Conservation (phyloP, 192 early-diverging fungal species). For the Umbelopsis vinacea region DNA sequence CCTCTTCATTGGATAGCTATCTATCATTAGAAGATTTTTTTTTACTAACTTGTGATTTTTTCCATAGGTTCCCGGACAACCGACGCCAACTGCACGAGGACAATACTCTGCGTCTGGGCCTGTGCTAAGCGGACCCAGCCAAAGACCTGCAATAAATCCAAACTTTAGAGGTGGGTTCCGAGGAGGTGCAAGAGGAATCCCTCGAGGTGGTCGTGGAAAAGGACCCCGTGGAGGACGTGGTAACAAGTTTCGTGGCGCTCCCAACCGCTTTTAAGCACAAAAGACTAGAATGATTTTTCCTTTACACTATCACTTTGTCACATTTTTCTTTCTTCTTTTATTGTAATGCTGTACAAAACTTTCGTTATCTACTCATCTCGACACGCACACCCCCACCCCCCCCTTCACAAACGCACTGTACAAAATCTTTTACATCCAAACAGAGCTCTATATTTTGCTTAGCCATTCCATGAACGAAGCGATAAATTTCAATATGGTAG, state of each 20-base stretch:
- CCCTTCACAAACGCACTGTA: neutral
- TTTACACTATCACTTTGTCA: neutral
- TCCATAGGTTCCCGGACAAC: neutral
- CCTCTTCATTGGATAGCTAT: neutral
- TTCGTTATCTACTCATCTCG: neutral
- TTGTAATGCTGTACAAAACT: neutral
- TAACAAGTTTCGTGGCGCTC: constrained; percentile 5
- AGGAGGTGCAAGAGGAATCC: constrained; percentile 5
- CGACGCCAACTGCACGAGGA: neutral
- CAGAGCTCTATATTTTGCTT: neutral
- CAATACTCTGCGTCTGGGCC: constrained; percentile 3
- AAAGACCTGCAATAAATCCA: constrained; percentile 6
- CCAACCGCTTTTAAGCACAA: neutral
- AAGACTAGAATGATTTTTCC: neutral
- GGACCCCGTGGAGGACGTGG: constrained; percentile 8
- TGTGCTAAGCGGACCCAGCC: neutral
- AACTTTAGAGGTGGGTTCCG: constrained; percentile 18
- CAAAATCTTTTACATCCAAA: neutral
- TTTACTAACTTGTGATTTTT: too few species aligned
- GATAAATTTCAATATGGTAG: neutral
- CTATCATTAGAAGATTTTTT: neutral
- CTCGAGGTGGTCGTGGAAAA: constrained; percentile 8
- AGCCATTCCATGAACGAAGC: neutral
- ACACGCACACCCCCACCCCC: neutral
- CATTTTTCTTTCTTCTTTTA: neutral